Conservation (phyloP, 225 moss, liverwort and hornwort species). For the Straminergon stramineum region DNA sequence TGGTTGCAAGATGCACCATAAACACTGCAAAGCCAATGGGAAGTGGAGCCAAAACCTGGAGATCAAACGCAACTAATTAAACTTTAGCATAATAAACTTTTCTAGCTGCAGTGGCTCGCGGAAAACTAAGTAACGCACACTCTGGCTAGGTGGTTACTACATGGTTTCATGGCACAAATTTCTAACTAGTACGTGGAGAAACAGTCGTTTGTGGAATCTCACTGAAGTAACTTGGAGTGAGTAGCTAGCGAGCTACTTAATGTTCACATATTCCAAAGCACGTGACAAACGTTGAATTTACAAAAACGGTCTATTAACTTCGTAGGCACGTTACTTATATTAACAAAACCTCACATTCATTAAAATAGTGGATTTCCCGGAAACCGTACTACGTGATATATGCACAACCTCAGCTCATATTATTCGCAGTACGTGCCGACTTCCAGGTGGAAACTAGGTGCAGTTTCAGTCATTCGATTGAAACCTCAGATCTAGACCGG, state of each 20-base stretch:
- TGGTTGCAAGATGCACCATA: conserved; percentile 34
- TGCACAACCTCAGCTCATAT: not conserved
- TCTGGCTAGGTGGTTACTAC: not conserved
- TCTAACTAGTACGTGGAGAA: not conserved
- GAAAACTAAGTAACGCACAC: too few relatives aligned
- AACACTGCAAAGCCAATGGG: conserved; percentile 50
- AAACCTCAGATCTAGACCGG: not conserved
- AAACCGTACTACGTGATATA: not conserved
- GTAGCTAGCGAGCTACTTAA: not conserved
- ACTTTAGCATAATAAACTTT: not conserved
- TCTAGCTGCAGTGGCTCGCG: not conserved
- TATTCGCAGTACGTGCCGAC: not conserved
- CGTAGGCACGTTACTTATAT: not conserved
- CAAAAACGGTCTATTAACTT: not conserved
- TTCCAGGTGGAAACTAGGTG: not conserved
- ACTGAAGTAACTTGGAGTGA: not conserved
- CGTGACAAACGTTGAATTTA: not conserved
- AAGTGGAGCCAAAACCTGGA: conserved; percentile 39
- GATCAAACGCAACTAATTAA: not conserved
- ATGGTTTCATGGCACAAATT: not conserved
- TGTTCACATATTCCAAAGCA: not conserved
- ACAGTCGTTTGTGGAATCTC: not conserved
- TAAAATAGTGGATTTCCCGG: not conserved
- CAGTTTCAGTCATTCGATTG: not conserved
- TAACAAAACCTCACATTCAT: not conserved